phyloP scores from a whole-genome alignment of 352 stramenopile species.

The Phytophthora pluvialis region DNA sequence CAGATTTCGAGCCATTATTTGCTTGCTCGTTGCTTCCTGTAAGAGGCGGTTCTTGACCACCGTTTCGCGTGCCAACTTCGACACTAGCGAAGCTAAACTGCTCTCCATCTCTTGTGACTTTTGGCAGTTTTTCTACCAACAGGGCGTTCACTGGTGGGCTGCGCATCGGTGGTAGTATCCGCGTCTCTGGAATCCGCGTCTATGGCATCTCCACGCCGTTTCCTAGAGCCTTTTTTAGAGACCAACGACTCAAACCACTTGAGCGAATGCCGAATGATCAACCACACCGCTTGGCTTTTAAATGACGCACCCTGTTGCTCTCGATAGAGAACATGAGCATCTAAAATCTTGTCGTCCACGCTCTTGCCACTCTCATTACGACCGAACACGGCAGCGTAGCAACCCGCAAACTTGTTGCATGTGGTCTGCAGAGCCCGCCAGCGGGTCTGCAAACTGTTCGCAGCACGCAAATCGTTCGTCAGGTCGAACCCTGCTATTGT shows the following conservation, averaged over 20 bases:
- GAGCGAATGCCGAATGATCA: neutral
- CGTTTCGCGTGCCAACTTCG: neutral
- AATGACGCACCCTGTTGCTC: neutral
- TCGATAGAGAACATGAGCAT: conserved; percentile 4
- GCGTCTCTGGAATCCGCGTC: too few species aligned
- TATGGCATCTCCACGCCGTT: neutral
- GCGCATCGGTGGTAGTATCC: too few species aligned
- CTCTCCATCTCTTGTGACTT: neutral
- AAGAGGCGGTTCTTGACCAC: conserved; percentile 1
- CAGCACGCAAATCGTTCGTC: too few species aligned
- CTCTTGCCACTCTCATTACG: conserved; percentile 4
- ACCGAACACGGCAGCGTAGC: neutral
- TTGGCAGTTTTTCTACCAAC: neutral
- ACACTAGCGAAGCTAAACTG: neutral
- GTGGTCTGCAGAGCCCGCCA: too few species aligned
- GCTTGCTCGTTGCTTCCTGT: conserved; percentile 1
- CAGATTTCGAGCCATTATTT: conserved; percentile 5
- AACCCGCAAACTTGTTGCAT: conserved; percentile 1
- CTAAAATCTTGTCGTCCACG: neutral
- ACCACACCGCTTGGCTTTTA: conserved; percentile 1
- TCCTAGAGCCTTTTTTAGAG: neutral
- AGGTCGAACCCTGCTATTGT: too few species aligned
- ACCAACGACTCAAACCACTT: neutral
- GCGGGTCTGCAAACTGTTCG: too few species aligned
- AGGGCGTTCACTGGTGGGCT: too few species aligned